These are phyloP conservation scores for Tilletiopsis washingtonensis DNA, from an alignment of 1,284 basidiomycete genomes.

Conservation along the genomic window DNA sequence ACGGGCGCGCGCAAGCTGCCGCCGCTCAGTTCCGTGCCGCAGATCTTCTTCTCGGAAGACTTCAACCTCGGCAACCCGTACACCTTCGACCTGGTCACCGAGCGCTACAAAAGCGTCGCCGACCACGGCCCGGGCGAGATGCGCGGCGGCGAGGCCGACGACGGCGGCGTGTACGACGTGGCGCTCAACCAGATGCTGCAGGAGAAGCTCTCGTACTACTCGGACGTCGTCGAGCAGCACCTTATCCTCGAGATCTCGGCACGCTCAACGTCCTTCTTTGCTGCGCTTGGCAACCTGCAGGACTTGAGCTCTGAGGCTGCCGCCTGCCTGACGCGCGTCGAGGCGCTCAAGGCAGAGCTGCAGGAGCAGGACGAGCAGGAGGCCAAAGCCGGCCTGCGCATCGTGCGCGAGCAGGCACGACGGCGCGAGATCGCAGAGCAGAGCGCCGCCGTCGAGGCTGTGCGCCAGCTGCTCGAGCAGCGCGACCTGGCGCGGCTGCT, in stretches of 20 bases:
- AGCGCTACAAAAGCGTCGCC: slow-evolving; percentile 48
- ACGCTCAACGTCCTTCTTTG: slow-evolving; percentile 88
- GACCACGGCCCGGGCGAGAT: not conserved
- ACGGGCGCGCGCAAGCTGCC: slow-evolving; percentile 22
- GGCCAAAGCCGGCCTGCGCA: slow-evolving; percentile 25
- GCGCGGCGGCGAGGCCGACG: not conserved
- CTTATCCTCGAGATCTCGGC: slow-evolving; percentile 85
- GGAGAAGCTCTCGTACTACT: slow-evolving; percentile 85
- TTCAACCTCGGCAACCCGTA: slow-evolving; percentile 81
- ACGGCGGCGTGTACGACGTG: slow-evolving; percentile 31
- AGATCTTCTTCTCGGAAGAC: slow-evolving; percentile 62
- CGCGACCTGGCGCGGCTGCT: slow-evolving; percentile 30
- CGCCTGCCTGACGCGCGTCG: slow-evolving; percentile 69
- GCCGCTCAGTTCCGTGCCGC: slow-evolving; percentile 67
- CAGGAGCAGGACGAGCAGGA: slow-evolving; percentile 67
- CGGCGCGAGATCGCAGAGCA: slow-evolving; percentile 24
- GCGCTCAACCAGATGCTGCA: slow-evolving; percentile 59
- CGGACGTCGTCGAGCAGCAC: slow-evolving; percentile 90
- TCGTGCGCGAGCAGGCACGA: slow-evolving; percentile 25
- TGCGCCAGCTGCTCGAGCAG: slow-evolving; percentile 27
- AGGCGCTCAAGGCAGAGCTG: slow-evolving; percentile 63
- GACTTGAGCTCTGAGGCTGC: slow-evolving; percentile 81
- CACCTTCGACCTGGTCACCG: slow-evolving; percentile 74
- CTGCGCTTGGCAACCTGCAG: slow-evolving; percentile 86
- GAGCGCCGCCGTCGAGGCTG: slow-evolving; percentile 13